Evolutionary conservation across 2,329 filamentous ascomycete genomes (phyloP).

Genomic region (Aspergillus brunneoviolaceus): DNA sequence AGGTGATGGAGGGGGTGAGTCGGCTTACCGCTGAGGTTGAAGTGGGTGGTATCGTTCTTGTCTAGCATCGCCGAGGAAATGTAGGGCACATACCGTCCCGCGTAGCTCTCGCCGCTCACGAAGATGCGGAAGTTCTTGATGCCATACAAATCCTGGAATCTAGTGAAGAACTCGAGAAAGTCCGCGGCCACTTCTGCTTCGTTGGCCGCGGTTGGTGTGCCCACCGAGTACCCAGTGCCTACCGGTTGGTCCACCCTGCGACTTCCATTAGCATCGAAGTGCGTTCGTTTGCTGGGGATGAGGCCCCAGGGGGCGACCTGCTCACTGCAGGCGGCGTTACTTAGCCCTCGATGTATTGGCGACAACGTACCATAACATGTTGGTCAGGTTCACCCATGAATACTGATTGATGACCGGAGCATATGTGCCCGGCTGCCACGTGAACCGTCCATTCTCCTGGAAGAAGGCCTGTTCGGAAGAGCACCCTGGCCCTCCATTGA

Average conservation of each 20-base stretch:
- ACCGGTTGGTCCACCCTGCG: constrained; percentile 42
- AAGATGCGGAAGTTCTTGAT: constrained; percentile 70
- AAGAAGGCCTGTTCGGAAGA: constrained; percentile 65
- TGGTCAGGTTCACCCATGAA: constrained; percentile 73
- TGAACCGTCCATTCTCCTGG: constrained; percentile 74
- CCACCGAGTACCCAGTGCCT: constrained; percentile 67
- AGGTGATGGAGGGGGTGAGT: too few relatives aligned
- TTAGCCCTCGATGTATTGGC: too few relatives aligned
- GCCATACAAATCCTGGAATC: constrained; percentile 69
- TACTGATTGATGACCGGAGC: constrained; percentile 67
- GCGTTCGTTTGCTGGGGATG: too few relatives aligned
- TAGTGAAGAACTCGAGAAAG: constrained; percentile 77
- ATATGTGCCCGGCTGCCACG: constrained; percentile 69
- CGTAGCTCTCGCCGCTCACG: constrained; percentile 72
- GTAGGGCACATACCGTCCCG: constrained; percentile 68
- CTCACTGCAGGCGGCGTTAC: too few relatives aligned
- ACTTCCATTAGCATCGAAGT: too few relatives aligned
- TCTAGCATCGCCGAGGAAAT: constrained; percentile 74
- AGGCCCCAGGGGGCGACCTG: too few relatives aligned
- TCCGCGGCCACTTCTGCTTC: constrained; percentile 68
- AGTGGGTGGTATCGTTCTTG: constrained; percentile 65
- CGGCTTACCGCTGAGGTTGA: constrained; percentile 59
- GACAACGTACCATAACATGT: constrained; percentile 67
- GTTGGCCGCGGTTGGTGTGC: constrained; percentile 62
- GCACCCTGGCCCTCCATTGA: constrained; percentile 55